Base-by-base conservation (phyloP, 352 stramenopile genomes). In the Peronospora farinosa region DNA sequence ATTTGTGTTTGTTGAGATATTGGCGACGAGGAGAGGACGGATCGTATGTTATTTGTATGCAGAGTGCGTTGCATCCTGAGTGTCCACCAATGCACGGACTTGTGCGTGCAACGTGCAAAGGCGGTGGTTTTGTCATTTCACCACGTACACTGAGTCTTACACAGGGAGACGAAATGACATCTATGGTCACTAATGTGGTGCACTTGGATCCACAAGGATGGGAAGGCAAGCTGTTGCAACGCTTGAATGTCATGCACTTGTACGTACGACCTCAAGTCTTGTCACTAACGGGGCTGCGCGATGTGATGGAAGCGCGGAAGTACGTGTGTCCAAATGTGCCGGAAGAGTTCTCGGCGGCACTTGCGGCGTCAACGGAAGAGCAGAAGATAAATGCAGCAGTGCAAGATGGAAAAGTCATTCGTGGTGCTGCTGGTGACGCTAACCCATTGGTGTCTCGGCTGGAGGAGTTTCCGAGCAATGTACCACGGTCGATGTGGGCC, bases 231-330 rank as follows among this genome's bases (percentile, higher is more conserved):
- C 43, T 85, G 38, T 53, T 89, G n/a, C 73, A 72, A 42, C 74
- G 78, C 1, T 46, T 83, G 23, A 81, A 80, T 49, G 33, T 63
- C 8, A 63, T 86, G 53, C 72, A 78, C 39, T 44, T 63, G 62
- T 86, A 84, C 39, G 53, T 87, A 7, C 71, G 65, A 21, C 75
- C 72, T 28, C 72, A 89, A 51, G 64, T 87, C 19, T 51, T 86
- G 33, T 67, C 74, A 41, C 48, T 86, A 25, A 68, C 71, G 3
- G 75, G 78, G 0, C 50, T 89, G 9, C 55, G 84, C 16, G 78
- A 87, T 50, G 72, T 84, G 17, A 86, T 86, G 75, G 78, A 89
- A 33, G 75, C 75, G 16, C 69, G 73, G 17, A 87, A 89, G 48
- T 89, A 85, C 46, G 74, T 85, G 32, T 84, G 70, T 15, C 74